phyloP scores from a whole-genome alignment of 257 asterid genomes.

The Lithospermum erythrorhizon region DNA sequence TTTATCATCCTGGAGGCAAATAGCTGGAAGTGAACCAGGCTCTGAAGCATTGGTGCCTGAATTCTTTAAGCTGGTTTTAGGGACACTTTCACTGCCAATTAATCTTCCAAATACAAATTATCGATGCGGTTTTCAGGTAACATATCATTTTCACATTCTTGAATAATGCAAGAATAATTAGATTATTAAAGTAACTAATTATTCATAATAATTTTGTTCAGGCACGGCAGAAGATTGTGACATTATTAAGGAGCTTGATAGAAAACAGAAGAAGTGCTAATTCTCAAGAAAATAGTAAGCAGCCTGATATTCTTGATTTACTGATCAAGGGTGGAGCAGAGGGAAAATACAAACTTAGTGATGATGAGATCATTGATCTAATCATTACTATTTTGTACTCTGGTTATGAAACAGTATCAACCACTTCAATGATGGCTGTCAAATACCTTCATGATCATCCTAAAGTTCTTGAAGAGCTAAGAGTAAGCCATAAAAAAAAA shows the following conservation, averaged over 20 bases:
- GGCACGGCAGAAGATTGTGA: constrained; percentile 56
- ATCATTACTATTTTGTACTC: constrained; percentile 75
- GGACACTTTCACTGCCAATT: constrained; percentile 90
- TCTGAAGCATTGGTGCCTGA: constrained; percentile 70
- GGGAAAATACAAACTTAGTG: constrained; percentile 25
- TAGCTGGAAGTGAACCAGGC: constrained; percentile 68
- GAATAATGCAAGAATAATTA: neutral
- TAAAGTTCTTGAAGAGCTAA: constrained; percentile 49
- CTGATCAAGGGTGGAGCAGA: constrained; percentile 27
- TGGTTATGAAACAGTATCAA: constrained; percentile 82
- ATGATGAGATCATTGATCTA: constrained; percentile 67
- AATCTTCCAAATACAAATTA: constrained; percentile 84
- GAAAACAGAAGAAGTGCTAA: constrained; percentile 53
- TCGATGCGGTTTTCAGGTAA: constrained; percentile 75
- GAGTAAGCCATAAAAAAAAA: constrained; percentile 26
- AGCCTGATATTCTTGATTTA: constrained; percentile 46
- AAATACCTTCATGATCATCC: constrained; percentile 84
- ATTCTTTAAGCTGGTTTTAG: constrained; percentile 79
- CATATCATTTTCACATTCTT: neutral
- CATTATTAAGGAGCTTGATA: constrained; percentile 33
- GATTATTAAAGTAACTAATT: constrained; percentile 1
- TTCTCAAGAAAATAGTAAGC: constrained; percentile 16
- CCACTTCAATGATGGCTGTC: constrained; percentile 79
- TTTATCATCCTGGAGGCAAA: constrained; percentile 73
- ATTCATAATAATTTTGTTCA: constrained; percentile 17